Evolutionary conservation across 768 basidiomycete species (phyloP), one percentile per base, ranked within the genome.

Genomic region (Lanmaoa rubissima): DNA sequence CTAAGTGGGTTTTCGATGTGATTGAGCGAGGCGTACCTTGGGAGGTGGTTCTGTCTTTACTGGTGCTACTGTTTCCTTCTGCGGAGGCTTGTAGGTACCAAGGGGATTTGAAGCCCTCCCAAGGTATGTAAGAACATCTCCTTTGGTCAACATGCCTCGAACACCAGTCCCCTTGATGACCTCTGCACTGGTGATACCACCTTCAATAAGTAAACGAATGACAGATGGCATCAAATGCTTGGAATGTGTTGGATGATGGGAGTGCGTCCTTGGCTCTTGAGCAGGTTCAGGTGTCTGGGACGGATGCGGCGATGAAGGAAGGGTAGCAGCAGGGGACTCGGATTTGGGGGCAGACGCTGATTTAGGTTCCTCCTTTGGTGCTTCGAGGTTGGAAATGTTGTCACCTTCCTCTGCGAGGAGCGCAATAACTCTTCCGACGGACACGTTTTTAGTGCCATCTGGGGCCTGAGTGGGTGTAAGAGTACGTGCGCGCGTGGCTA

Each of bases 391-490:
- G 51, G 94, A 86, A 56, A 98, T 86, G 72, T 98, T 91, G 73
- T 99, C 96, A 9, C 96, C 96, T 72, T 95, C 92, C 69, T 99
- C 95, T 28, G 93, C 95, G 9, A 98, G 82, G 42, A 99, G 78
- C 2, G 94, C 96, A 64, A 99, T 98, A 21, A 87, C 72, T 70
- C 87, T 87, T 45, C 97, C 97, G 44, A 98, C 90, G 0, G 86
- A 80, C 53, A 99, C 80, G 65, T 88, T 87, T 68, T 94, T 92
- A 2, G 90, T 74, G 46, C 95, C 94, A 48, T 92, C 90, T 32
- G 78, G 79, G 42, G 79, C 72, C 92, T 94, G 71, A 14, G 34
- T 9, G 10, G 31, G 47, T 34, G 46, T 45, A 32, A 48, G 57
- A 31, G 10, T n/a, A 17, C 10, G 42, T 24, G 43, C n/a, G n/a